Evolutionary conservation across 352 stramenopile species (phyloP).

Genomic region (Plasmopara halstedii): DNA sequence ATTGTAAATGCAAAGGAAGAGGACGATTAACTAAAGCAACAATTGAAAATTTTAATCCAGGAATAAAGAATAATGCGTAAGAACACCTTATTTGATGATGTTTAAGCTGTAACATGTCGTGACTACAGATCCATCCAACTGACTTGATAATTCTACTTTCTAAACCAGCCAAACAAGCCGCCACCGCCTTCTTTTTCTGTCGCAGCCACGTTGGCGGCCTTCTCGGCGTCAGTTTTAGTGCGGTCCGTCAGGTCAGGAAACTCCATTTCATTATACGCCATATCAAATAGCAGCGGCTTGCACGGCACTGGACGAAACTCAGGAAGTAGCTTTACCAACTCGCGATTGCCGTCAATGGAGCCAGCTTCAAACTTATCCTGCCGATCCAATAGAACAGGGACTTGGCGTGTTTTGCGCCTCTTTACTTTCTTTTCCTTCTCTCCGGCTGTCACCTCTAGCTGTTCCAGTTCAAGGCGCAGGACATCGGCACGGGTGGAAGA

Average conservation of each 20-base stretch:
- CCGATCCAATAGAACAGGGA: constrained; percentile 26
- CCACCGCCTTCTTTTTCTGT: constrained; percentile 24
- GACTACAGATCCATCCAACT: not conserved
- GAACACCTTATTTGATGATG: constrained; percentile 9
- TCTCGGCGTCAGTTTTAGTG: constrained; percentile 72
- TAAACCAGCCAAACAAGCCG: constrained; percentile 76
- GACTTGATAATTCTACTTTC: constrained; percentile 34
- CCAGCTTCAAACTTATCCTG: constrained; percentile 32
- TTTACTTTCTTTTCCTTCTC: constrained; percentile 53
- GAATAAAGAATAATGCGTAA: constrained; percentile 8
- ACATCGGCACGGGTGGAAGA: constrained; percentile 43
- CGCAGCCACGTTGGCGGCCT: constrained; percentile 39
- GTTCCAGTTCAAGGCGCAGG: constrained; percentile 56
- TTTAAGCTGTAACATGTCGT: constrained; percentile 15
- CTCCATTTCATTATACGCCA: constrained; percentile 77
- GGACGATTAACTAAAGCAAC: constrained; percentile 19
- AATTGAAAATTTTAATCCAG: not conserved
- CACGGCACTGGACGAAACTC: constrained; percentile 53
- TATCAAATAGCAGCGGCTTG: constrained; percentile 80
- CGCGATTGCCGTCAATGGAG: constrained; percentile 37
- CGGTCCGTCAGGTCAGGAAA: constrained; percentile 69
- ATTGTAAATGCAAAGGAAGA: constrained; percentile 35
- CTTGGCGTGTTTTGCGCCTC: constrained; percentile 33
- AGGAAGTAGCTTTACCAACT: constrained; percentile 59
- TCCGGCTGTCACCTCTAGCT: constrained; percentile 36